Percentiles rank a stretch among this genome's conserved stretches.
phyloP scores from a whole-genome alignment of 768 basidiomycete genomes.

The Tricholoma flavovirens region DNA sequence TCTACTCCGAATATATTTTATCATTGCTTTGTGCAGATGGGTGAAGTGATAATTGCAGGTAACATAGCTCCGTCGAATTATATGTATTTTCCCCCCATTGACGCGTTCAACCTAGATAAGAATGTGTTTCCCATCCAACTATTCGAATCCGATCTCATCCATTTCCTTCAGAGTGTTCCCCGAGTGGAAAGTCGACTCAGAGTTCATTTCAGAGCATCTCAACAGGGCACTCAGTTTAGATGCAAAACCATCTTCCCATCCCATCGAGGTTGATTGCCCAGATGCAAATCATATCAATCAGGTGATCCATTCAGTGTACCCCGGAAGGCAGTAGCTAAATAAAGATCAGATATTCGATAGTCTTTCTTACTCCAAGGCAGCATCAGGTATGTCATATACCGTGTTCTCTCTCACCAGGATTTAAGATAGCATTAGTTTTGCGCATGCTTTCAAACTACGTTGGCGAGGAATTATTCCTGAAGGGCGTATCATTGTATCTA shows the following conservation, averaged over 20 bases:
- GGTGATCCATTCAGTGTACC: slow-evolving; percentile 25
- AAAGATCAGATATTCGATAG: slow-evolving; percentile 77
- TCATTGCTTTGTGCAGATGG: slow-evolving; percentile 49
- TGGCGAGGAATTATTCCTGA: slow-evolving; percentile 83
- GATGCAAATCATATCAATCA: slow-evolving; percentile 83
- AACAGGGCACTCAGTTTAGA: slow-evolving; percentile 77
- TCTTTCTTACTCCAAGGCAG: slow-evolving; percentile 82
- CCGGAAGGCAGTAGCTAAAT: not conserved
- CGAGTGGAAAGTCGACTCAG: slow-evolving; percentile 79
- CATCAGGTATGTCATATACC: slow-evolving; percentile 45
- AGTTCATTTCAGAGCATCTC: slow-evolving; percentile 77
- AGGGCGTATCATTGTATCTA: slow-evolving; percentile 87
- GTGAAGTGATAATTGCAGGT: slow-evolving; percentile 81
- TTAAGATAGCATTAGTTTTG: slow-evolving; percentile 47
- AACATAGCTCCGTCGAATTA: slow-evolving; percentile 13
- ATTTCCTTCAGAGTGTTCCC: slow-evolving; percentile 53
- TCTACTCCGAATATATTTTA: not conserved
- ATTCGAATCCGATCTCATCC: not conserved
- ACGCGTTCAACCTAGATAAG: not conserved
- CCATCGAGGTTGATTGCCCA: slow-evolving; percentile 86
- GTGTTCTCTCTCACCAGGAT: not conserved
- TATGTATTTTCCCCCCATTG: not conserved
- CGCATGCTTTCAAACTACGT: slow-evolving; percentile 90
- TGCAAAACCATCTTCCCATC: slow-evolving; percentile 82
- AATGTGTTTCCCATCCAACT: not conserved